Conservation (phyloP, 495 filamentous ascomycete species). For the Annulohypoxylon nitens region DNA sequence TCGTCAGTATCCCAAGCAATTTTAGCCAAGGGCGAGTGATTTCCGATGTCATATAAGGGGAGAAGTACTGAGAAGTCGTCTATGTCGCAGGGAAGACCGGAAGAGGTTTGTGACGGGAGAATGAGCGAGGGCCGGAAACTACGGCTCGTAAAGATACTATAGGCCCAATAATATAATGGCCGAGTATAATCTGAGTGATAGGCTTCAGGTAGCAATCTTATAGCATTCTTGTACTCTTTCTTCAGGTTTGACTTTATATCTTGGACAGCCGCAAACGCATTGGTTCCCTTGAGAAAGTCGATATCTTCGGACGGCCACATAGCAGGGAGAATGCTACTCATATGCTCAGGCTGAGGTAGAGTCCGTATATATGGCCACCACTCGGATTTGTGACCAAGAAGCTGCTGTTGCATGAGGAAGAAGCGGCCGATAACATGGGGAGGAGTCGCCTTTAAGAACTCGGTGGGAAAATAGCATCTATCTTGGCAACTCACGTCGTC, state of each 20-base stretch:
- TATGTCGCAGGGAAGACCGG: slow-evolving; percentile 46
- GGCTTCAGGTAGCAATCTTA: slow-evolving; percentile 53
- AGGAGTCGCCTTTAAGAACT: slow-evolving; percentile 55
- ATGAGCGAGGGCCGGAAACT: slow-evolving; percentile 66
- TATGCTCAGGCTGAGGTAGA: slow-evolving; percentile 62
- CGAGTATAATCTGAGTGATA: slow-evolving; percentile 56
- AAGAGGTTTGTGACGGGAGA: slow-evolving; percentile 44
- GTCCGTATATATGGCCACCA: slow-evolving; percentile 67
- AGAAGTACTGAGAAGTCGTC: slow-evolving; percentile 67
- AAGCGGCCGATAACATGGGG: slow-evolving; percentile 63
- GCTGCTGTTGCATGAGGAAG: slow-evolving; percentile 62
- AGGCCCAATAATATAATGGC: slow-evolving; percentile 67
- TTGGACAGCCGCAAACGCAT: slow-evolving; percentile 59
- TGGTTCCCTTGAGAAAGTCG: slow-evolving; percentile 63
- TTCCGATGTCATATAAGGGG: slow-evolving; percentile 66
- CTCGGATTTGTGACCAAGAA: slow-evolving; percentile 59
- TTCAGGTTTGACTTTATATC: slow-evolving; percentile 59
- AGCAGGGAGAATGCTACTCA: slow-evolving; percentile 54
- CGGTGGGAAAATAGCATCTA: slow-evolving; percentile 49
- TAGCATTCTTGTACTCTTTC: slow-evolving; percentile 60
- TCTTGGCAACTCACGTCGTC: slow-evolving; percentile 5
- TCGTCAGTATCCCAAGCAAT: slow-evolving; percentile 57
- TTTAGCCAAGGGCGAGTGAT: slow-evolving; percentile 61
- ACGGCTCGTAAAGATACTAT: slow-evolving; percentile 66
- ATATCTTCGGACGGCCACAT: slow-evolving; percentile 62